Evolutionary conservation across 1,284 basidiomycete species (phyloP).

Genomic region (Puccinia brachypodii): DNA sequence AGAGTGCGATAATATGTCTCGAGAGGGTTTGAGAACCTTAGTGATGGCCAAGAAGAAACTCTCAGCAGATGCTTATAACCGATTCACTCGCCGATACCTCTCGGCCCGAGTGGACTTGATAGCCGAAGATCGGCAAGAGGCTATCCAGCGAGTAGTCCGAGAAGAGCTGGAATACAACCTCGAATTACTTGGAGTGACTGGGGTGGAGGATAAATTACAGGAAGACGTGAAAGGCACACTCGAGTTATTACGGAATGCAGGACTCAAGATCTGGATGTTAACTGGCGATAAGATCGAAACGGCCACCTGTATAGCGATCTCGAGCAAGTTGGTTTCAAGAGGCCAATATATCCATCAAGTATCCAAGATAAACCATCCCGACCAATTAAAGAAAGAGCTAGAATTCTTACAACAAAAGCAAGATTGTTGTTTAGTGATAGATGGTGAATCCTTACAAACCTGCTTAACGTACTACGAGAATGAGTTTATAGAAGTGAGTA

Average conservation of each 20-base stretch:
- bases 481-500: slow-evolving; percentile 93
- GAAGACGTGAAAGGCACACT: slow-evolving; percentile 93
- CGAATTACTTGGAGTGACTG: slow-evolving; percentile 88
- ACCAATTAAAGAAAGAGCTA: slow-evolving; percentile 82
- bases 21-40: slow-evolving; percentile 90
- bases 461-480: slow-evolving; percentile 84
- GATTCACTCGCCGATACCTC: slow-evolving; percentile 75
- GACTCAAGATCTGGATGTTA: slow-evolving; percentile 99
- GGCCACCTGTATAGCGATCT: slow-evolving; percentile 95
- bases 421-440: slow-evolving; percentile 96
- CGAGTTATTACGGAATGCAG: slow-evolving; percentile 89
- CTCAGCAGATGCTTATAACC: slow-evolving; percentile 67
- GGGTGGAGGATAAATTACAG: slow-evolving; percentile 97
- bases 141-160: slow-evolving; percentile 72
- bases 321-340: slow-evolving; percentile 89
- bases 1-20: slow-evolving; percentile 96
- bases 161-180: slow-evolving; percentile 82
- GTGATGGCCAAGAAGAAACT: slow-evolving; percentile 84
- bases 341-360: slow-evolving; percentile 98
- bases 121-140: slow-evolving; percentile 73
- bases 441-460: slow-evolving; percentile 95
- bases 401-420: slow-evolving; percentile 92
- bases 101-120: slow-evolving; percentile 70
- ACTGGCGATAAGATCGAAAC: slow-evolving; percentile 99
- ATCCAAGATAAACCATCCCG: slow-evolving; percentile 69